phyloP scores from a whole-genome alignment of 2,329 filamentous ascomycete species.

The Chrysosporium queenslandicum region DNA sequence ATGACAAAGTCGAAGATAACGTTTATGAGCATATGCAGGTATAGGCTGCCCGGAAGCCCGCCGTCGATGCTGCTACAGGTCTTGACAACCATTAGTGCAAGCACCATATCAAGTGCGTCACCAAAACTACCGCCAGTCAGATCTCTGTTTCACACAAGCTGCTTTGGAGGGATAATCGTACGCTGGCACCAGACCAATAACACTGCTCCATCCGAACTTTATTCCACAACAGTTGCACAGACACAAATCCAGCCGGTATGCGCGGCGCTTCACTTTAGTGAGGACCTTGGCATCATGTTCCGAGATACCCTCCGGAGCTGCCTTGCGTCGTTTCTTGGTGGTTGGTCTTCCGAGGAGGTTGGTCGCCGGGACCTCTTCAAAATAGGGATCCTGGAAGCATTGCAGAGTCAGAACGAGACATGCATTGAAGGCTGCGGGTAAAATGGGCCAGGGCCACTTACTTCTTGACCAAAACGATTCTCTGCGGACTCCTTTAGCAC shows the following conservation, averaged over 20 bases:
- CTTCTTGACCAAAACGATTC: conserved; percentile 36
- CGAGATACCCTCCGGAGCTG: conserved; percentile 71
- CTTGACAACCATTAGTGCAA: conserved; percentile 65
- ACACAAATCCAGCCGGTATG: conserved; percentile 75
- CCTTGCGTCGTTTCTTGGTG: conserved; percentile 74
- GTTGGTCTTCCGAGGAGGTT: conserved; percentile 56
- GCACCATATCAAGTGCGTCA: conserved; percentile 60
- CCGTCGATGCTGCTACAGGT: conserved; percentile 66
- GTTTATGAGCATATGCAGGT: conserved; percentile 69
- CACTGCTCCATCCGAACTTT: conserved; percentile 77
- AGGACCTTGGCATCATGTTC: conserved; percentile 71
- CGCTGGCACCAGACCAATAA: conserved; percentile 75
- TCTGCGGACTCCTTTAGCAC: conserved; percentile 31
- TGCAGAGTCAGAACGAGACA: conserved; percentile 10
- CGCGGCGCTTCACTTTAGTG: conserved; percentile 72
- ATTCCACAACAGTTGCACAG: conserved; percentile 74
- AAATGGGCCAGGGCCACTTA: conserved; percentile 21
- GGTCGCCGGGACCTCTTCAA: conserved; percentile 68
- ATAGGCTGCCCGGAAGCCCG: conserved; percentile 51
- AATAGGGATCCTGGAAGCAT: conserved; percentile 67
- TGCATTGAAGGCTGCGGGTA: too few species aligned
- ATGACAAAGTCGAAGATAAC: conserved; percentile 46
- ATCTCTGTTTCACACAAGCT: background rate
- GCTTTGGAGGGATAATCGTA: conserved; percentile 43
- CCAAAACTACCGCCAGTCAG: conserved; percentile 48